phyloP scores from a whole-genome alignment of 106 monocot genomes.

The Dactylorhiza incarnata region DNA sequence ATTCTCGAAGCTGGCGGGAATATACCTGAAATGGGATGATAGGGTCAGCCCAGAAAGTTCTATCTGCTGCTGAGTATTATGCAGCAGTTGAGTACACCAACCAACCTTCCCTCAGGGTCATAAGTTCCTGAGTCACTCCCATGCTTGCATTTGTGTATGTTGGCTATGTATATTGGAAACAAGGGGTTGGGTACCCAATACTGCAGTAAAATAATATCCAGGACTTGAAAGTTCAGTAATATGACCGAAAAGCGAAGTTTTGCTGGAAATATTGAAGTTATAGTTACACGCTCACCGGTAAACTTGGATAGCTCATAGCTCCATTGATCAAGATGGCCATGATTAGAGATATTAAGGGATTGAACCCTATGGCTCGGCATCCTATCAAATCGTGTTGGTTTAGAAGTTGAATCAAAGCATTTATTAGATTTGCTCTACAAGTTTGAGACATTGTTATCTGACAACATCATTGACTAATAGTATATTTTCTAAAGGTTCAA shows the following conservation, averaged over 20 bases:
- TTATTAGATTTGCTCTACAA: too few species aligned
- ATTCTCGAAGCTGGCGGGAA: conserved; percentile 67
- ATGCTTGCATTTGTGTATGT: conserved; percentile 76
- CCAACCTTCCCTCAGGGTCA: conserved; percentile 85
- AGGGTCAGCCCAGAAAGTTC: background rate
- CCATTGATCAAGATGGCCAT: conserved; percentile 45
- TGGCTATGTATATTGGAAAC: conserved; percentile 62
- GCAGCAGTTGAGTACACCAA: background rate
- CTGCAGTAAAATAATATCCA: conserved; percentile 6
- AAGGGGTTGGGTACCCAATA: conserved; percentile 61
- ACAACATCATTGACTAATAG: too few species aligned
- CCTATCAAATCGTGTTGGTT: conserved; percentile 18
- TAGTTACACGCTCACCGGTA: conserved; percentile 41
- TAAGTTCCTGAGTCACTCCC: conserved; percentile 76
- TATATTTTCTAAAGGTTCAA: too few species aligned
- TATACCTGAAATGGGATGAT: conserved; percentile 28
- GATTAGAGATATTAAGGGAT: conserved; percentile 42
- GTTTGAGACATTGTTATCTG: too few species aligned
- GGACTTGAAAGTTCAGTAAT: background rate
- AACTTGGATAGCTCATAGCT: conserved; percentile 53
- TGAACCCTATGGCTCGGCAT: conserved; percentile 65
- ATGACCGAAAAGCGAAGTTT: background rate
- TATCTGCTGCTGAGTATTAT: background rate
- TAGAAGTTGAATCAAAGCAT: too few species aligned
- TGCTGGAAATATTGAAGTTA: background rate